phyloP scores from a whole-genome alignment of 352 stramenopile species.

The Phytophthora hibernalis region DNA sequence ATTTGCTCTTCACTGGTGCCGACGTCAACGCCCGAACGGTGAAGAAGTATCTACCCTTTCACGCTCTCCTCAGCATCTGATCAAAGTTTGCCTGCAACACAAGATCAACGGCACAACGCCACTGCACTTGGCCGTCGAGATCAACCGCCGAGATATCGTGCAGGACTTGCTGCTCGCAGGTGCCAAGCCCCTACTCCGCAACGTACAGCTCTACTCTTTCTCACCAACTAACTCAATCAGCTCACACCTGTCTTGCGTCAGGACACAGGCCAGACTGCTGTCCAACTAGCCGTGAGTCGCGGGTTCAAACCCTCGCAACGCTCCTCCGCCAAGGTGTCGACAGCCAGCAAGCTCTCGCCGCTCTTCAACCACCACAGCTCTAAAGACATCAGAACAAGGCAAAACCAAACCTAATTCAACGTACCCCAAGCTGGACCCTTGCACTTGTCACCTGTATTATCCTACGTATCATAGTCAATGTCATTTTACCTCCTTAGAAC shows the following conservation, averaged over 20 bases:
- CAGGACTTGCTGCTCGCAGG: slow-evolving; percentile 65
- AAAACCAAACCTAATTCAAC: slow-evolving; percentile 4
- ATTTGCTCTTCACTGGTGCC: slow-evolving; percentile 51
- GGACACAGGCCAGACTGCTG: slow-evolving; percentile 58
- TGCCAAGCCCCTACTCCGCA: slow-evolving; percentile 62
- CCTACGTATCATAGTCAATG: not conserved
- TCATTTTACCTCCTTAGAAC: slow-evolving; percentile 50
- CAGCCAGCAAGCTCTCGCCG: too few relatives aligned
- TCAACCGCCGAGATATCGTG: slow-evolving; percentile 59
- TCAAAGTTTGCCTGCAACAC: not conserved
- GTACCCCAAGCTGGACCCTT: not conserved
- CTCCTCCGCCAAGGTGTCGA: slow-evolving; percentile 48
- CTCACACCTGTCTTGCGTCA: slow-evolving; percentile 17
- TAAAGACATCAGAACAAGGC: not conserved
- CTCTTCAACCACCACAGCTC: not conserved
- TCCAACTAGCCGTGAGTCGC: slow-evolving; percentile 43
- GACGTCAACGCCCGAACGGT: slow-evolving; percentile 63
- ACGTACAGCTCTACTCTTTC: slow-evolving; percentile 37
- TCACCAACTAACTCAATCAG: not conserved
- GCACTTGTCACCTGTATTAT: slow-evolving; percentile 19
- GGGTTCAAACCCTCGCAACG: slow-evolving; percentile 34
- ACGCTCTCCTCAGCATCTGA: not conserved
- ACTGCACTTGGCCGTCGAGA: slow-evolving; percentile 60
- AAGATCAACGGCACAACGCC: slow-evolving; percentile 72
- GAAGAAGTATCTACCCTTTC: not conserved